phyloP scores from a whole-genome alignment of 306 rosid species.

The Vigna mungo region DNA sequence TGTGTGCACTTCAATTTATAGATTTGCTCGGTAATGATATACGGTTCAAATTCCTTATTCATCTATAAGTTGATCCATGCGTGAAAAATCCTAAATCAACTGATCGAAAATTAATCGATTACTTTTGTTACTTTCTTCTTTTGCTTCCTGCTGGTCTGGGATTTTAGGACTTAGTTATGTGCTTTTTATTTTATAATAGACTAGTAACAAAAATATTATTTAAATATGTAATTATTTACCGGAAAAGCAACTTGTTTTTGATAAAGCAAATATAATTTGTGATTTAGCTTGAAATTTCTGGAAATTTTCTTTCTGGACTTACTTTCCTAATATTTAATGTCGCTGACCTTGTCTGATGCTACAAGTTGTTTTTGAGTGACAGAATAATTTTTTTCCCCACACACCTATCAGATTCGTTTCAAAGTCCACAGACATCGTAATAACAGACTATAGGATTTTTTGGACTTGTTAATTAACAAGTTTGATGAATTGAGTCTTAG shows the following conservation, averaged over 20 bases:
- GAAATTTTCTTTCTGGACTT: neutral
- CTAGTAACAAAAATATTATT: neutral
- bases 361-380: neutral
- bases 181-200: neutral
- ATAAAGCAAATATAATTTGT: neutral
- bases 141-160: neutral
- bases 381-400: neutral
- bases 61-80: neutral
- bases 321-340: neutral
- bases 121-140: constrained; percentile 5
- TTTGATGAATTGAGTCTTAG: constrained; percentile 2
- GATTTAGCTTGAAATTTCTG: neutral
- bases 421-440: neutral
- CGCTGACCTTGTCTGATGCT: neutral
- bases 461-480: neutral
- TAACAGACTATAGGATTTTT: neutral
- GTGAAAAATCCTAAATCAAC: constrained; percentile 7
- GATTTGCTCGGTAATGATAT: neutral
- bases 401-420: neutral
- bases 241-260: neutral
- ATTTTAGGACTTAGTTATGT: constrained; percentile 1
- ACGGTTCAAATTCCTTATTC: neutral
- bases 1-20: neutral
- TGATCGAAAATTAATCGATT: neutral
- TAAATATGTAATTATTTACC: neutral